A percentile compares a stretch with the other conserved stretches of the same genome.
Evolutionary conservation across 2,329 filamentous ascomycete genomes (phyloP).

Genomic region (Apiospora koreana): DNA sequence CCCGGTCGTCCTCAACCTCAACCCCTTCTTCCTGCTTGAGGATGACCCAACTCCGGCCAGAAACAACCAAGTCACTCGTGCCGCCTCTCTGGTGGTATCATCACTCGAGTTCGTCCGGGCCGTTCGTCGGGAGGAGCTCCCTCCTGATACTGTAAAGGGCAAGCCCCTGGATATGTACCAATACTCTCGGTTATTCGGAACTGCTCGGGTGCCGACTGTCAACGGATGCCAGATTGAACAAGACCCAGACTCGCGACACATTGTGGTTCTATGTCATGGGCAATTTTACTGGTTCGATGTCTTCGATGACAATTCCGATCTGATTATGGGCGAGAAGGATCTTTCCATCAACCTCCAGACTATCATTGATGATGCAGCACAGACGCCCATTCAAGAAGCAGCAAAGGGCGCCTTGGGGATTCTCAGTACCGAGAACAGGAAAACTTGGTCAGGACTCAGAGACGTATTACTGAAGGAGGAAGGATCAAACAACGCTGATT

Average conservation of each 20-base stretch:
- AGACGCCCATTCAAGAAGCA: conserved; percentile 88
- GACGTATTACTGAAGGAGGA: conserved; percentile 85
- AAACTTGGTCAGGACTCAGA: conserved; percentile 89
- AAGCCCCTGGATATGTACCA: conserved; percentile 97
- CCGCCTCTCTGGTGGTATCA: conserved; percentile 88
- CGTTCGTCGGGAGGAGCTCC: conserved; percentile 88
- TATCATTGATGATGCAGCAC: conserved; percentile 85
- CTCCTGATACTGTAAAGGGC: conserved; percentile 82
- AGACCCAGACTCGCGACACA: conserved; percentile 87
- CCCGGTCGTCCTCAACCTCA: conserved; percentile 93
- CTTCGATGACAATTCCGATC: conserved; percentile 87
- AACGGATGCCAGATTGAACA: conserved; percentile 96
- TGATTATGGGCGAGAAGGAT: conserved; percentile 97
- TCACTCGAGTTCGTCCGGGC: conserved; percentile 90
- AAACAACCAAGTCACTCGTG: conserved; percentile 94
- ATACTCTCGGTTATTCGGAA: conserved; percentile 93
- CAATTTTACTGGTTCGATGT: conserved; percentile 99
- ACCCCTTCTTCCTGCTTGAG: conserved; percentile 95
- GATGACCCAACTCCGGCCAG: conserved; percentile 95
- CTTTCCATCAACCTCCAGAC: conserved; percentile 88
- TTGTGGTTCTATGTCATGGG: conserved; percentile 90
- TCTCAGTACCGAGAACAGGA: conserved; percentile 92
- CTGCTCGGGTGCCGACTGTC: conserved; percentile 89
- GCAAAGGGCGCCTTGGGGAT: conserved; percentile 95
- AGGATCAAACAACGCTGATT: conserved; percentile 93